A percentile compares a stretch with the other conserved stretches of the same genome.
phyloP scores from a whole-genome alignment of 805 yeast genomes.

The Starmerella etchellsii region DNA sequence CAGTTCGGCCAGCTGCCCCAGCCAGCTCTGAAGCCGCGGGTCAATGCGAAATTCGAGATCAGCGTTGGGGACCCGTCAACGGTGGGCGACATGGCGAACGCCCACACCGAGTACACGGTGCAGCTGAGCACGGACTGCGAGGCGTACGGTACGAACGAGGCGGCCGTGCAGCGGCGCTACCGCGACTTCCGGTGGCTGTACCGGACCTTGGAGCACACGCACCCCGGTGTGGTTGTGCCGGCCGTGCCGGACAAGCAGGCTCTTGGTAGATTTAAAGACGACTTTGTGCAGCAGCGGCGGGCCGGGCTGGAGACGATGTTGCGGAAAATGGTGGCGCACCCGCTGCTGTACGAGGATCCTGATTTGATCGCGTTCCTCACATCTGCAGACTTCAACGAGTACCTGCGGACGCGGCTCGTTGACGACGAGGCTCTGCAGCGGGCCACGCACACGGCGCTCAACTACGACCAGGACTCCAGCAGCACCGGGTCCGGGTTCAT shows the following conservation, averaged over 20 bases:
- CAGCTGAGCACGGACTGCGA: constrained; percentile 44
- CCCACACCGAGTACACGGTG: constrained; percentile 80
- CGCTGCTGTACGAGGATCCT: constrained; percentile 48
- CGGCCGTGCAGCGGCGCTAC: constrained; percentile 68
- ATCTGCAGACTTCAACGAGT: constrained; percentile 53
- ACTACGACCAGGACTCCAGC: constrained; percentile 9
- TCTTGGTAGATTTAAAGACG: constrained; percentile 82
- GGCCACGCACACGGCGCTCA: background rate
- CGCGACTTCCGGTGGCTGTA: constrained; percentile 91
- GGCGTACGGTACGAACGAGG: constrained; percentile 30
- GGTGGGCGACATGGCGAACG: constrained; percentile 78
- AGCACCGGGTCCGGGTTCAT: constrained; percentile 10
- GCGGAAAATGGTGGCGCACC: constrained; percentile 46
- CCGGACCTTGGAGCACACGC: constrained; percentile 69
- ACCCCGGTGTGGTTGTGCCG: constrained; percentile 84
- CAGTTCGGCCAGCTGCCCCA: background rate
- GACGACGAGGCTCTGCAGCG: constrained; percentile 39
- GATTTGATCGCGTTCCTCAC: constrained; percentile 71
- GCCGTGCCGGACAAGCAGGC: constrained; percentile 95
- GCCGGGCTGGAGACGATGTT: constrained; percentile 80
- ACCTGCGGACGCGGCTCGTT: constrained; percentile 38
- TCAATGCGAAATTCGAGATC: constrained; percentile 8
- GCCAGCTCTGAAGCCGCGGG: background rate
- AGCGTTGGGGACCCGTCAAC: constrained; percentile 13
- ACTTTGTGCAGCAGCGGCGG: constrained; percentile 76